Evolutionary conservation across 176 grass and related monocot genomes (phyloP).

Genomic region (Aegilops tauschii): DNA sequence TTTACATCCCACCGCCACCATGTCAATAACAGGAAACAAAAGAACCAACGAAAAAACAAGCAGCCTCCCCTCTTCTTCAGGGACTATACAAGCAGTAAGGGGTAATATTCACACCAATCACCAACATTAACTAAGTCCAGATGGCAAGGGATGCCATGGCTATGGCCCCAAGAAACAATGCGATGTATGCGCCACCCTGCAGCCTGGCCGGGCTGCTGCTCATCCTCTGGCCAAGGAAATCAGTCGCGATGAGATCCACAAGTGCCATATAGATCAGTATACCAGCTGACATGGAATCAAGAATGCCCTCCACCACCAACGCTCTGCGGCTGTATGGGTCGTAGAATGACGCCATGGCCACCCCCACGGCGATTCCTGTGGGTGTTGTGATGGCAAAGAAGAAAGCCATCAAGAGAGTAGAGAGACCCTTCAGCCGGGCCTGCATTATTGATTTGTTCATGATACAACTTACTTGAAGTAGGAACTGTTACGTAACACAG

Average conservation of each 20-base stretch:
- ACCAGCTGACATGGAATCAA: constrained; percentile 66
- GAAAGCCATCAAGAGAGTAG: constrained; percentile 43
- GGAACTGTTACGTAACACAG: background rate
- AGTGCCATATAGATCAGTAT: constrained; percentile 83
- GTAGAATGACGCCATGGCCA: constrained; percentile 51
- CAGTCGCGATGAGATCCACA: constrained; percentile 64
- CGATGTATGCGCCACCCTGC: constrained; percentile 51
- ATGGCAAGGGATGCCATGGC: constrained; percentile 64
- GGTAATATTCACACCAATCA: background rate
- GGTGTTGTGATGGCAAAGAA: constrained; percentile 76
- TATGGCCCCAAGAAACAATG: constrained; percentile 62
- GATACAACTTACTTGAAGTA: background rate
- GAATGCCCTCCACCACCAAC: constrained; percentile 60
- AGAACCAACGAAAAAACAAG: background rate
- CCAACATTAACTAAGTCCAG: constrained; percentile 42
- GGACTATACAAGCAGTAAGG: background rate
- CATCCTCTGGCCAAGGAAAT: constrained; percentile 62
- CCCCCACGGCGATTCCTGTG: constrained; percentile 46
- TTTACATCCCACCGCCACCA: background rate
- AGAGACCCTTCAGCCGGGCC: constrained; percentile 54
- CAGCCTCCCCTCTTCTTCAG: background rate
- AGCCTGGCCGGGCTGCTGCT: constrained; percentile 31
- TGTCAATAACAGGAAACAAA: constrained; percentile 12
- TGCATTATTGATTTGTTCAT: constrained; percentile 12
- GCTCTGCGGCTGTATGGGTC: constrained; percentile 54